These are phyloP conservation scores for Calycina herbarum DNA, from an alignment of 2,329 filamentous ascomycete species.

Conservation along the genomic window DNA sequence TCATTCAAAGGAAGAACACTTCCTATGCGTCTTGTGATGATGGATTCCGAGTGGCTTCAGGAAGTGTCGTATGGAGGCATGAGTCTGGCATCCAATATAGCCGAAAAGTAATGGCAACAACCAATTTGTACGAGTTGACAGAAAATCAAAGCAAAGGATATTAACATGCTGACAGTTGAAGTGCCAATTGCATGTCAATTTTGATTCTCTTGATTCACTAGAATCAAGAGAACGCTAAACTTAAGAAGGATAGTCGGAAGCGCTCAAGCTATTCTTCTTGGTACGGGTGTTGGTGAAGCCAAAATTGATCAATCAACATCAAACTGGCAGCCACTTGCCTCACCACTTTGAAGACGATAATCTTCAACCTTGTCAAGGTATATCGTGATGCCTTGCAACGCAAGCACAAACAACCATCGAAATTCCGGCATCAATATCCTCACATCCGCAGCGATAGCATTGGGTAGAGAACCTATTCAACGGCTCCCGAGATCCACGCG, in stretches of 20 bases:
- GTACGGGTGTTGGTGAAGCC: too few relatives aligned
- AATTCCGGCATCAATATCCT: not conserved
- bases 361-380: not conserved
- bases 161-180: too few relatives aligned
- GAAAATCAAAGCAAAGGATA: not conserved
- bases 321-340: too few relatives aligned
- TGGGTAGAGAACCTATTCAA: not conserved
- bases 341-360: not conserved
- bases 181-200: not conserved
- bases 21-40: conserved; percentile 1
- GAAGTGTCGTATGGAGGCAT: not conserved
- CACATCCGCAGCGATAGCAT: not conserved
- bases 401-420: too few relatives aligned
- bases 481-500: not conserved
- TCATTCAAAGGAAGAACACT: not conserved
- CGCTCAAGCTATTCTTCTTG: not conserved
- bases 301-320: too few relatives aligned
- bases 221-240: not conserved
- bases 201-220: not conserved
- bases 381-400: not conserved
- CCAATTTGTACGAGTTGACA: conserved; percentile 2
- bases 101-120: not conserved
- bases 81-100: not conserved
- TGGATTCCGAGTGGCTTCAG: conserved; percentile 1
- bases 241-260: not conserved